Conservation (phyloP, 176 grass and related monocot species). For the Chloris gayana region DNA sequence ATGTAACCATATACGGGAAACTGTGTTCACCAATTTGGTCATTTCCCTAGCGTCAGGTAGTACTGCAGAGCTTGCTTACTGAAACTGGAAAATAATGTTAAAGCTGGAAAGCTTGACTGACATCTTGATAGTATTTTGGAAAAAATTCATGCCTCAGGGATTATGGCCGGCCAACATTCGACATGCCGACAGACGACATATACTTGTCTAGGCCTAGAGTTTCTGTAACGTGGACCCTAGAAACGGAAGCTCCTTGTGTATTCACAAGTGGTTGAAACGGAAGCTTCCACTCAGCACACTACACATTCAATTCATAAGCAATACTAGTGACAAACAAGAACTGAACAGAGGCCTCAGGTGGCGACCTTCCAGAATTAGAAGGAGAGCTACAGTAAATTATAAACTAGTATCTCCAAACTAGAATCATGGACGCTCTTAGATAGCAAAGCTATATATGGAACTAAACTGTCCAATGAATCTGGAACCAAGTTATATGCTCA, state of each 20-base stretch:
- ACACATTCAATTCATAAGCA: background rate
- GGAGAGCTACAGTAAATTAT: background rate
- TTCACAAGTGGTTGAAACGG: conserved; percentile 11
- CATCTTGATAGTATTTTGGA: background rate
- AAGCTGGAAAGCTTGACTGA: background rate
- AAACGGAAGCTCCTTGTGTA: background rate
- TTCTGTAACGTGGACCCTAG: background rate
- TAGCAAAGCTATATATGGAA: background rate
- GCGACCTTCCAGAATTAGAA: background rate
- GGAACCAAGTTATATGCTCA: background rate
- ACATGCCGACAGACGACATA: conserved; percentile 3
- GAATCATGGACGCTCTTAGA: background rate
- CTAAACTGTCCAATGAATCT: background rate
- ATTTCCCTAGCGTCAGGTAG: too few species aligned
- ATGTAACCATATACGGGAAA: too few species aligned
- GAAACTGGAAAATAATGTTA: too few species aligned
- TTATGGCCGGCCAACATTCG: background rate
- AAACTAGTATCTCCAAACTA: background rate
- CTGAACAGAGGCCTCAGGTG: background rate
- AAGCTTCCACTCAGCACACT: background rate
- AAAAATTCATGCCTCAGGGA: background rate
- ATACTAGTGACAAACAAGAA: background rate
- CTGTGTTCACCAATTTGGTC: too few species aligned
- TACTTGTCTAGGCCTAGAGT: background rate
- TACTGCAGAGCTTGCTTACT: too few species aligned